Base-by-base conservation (phyloP, 148 eudicot species). In the Vaccinium darrowii region DNA sequence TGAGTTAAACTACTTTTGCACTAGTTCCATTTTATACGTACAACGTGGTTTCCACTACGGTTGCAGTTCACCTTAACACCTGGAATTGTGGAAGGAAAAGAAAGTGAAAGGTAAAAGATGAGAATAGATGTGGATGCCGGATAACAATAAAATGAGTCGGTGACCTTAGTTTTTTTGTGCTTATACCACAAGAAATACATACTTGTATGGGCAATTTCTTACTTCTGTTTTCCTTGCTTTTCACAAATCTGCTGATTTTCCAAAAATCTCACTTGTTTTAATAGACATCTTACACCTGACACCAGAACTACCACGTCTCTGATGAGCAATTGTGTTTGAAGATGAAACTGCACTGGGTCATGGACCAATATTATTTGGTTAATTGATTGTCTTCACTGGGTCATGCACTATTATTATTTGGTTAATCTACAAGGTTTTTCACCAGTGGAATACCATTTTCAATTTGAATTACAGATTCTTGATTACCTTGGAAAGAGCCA, bases 401-500 rank as follows among this genome's bases (percentile, higher is more conserved):
- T 73, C 47, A 43, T 5, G 18, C 8, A 49, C 5, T 12, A 53
- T 43, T 43, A 5, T 43, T 43, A 43, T 43, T 43, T 43, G 47
- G 4, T 52, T 4, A 77, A 57, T 47, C 81, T 78, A 18, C 16
- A 50, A 51, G 80, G 4, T 53, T 78, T 78, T 14, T 78, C 30
- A 52, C 81, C 11, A 27, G 36, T 54, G 63, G 60, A 30, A 11
- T 27, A 67, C 49, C n/a, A 19, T 50, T 82, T 5, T 81, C 18
- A 18, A 67, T 33, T 83, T 84, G 49, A 65, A 19, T 77, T 78
- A 78, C 91, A 97, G 99, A 98, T 96, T 58, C 91, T 97, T 1
- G 96, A 93, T 25, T 97, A 93, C 84, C 97, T 97, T 49, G 92
- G 93, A 57, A 93, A 87, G 83, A 97, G 99, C 84, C 92, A 83